Conservation (phyloP, 1,139 yeast species). For the Magnusiomyces clavatus region DNA sequence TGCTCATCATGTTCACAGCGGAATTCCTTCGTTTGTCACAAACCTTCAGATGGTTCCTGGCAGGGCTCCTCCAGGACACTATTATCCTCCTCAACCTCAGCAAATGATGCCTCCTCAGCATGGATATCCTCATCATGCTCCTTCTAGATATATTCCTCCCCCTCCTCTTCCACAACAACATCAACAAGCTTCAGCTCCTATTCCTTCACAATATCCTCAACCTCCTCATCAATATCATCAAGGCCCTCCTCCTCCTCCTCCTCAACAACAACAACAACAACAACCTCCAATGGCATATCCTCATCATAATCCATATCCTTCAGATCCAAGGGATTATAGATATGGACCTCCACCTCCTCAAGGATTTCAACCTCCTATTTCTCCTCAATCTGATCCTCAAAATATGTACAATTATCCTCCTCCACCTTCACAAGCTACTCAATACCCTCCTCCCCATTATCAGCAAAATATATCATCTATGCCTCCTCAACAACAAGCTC, state of each 20-base stretch:
- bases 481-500: constrained; percentile 15
- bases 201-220: constrained; percentile 3
- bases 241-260: not conserved
- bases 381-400: constrained; percentile 4
- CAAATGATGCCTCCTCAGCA: constrained; percentile 1
- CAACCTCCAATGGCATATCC: not conserved
- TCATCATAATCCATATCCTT: constrained; percentile 4
- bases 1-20: too few relatives aligned
- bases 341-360: constrained; percentile 8
- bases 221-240: constrained; percentile 9
- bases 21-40: too few relatives aligned
- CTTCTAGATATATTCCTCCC: constrained; percentile 13
- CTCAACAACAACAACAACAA: too few relatives aligned
- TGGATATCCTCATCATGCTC: constrained; percentile 4
- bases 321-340: constrained; percentile 1
- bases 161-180: constrained; percentile 15
- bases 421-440: constrained; percentile 3
- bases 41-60: not conserved
- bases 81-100: constrained; percentile 1
- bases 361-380: constrained; percentile 6
- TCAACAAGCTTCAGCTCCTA: constrained; percentile 13
- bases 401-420: constrained; percentile 4
- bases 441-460: constrained; percentile 11
- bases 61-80: not conserved
- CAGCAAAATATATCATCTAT: constrained; percentile 15